A percentile compares a stretch with the other conserved stretches of the same genome.
Conservation (phyloP, 768 basidiomycete species). For the Hortiboletus campestris region DNA sequence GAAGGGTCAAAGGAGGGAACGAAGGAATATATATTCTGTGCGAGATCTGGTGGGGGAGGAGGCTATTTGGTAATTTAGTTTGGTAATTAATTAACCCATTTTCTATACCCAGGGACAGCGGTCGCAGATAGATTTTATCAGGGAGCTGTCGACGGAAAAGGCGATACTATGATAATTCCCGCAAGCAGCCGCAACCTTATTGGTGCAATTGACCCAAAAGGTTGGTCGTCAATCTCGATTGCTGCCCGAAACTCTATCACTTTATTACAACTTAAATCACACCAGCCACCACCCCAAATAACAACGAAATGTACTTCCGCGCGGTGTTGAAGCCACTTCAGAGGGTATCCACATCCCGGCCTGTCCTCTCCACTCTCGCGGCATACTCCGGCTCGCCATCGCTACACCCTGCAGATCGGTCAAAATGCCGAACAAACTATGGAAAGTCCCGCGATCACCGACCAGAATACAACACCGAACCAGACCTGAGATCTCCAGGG, state of each 20-base stretch:
- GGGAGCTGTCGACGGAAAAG: constrained; percentile 26
- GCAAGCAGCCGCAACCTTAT: constrained; percentile 33
- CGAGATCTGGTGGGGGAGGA: constrained; percentile 31
- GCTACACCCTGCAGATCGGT: constrained; percentile 25
- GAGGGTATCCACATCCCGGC: not conserved
- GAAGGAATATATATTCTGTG: constrained; percentile 31
- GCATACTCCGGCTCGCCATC: constrained; percentile 11
- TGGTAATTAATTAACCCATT: constrained; percentile 40
- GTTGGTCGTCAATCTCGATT: constrained; percentile 45
- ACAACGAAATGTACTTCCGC: not conserved
- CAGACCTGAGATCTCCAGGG: constrained; percentile 1
- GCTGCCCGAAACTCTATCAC: constrained; percentile 47
- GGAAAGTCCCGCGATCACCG: constrained; percentile 27
- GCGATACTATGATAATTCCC: constrained; percentile 27
- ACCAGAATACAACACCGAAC: not conserved
- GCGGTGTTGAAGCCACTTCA: not conserved
- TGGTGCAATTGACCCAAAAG: constrained; percentile 40
- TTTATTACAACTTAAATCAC: constrained; percentile 50
- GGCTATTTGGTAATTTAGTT: constrained; percentile 31
- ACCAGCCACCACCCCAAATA: constrained; percentile 4
- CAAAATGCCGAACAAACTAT: constrained; percentile 8
- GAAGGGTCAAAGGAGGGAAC: constrained; percentile 17
- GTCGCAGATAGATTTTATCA: constrained; percentile 26
- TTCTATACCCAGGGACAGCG: constrained; percentile 21
- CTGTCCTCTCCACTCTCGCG: not conserved